Evolutionary conservation across 1,284 basidiomycete genomes (phyloP), one percentile per base, ranked within the genome.

Genomic region (Apiotrichum gracile): DNA sequence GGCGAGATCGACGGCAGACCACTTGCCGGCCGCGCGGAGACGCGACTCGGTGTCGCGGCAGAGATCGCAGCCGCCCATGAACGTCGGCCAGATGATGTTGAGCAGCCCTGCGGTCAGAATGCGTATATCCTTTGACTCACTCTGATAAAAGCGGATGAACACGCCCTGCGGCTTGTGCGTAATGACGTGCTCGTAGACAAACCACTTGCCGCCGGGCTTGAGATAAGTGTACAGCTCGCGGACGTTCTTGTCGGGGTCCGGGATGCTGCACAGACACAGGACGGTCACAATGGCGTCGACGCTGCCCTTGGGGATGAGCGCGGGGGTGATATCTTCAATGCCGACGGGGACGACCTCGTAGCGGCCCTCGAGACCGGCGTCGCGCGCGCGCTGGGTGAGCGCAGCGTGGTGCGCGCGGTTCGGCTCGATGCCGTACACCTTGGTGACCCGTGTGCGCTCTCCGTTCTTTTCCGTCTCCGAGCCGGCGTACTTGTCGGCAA

Each of bases 191-290:
- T 59, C 57, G 42, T 59, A 59, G 35, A 59, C 54, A 33, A 40
- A 59, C 57, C 57, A 59, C 19, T 34, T 39, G 7, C 57, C 57
- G 2, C 57, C 54, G 21, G 57, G 57, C 26, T 55, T 55, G 51
- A 59, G 57, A 33, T 59, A 59, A n/a, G 25, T 21, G 54, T 59
- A 59, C 16, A 59, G 54, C 51, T 53, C 57, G 33, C 42, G 40
- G 37, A 59, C 45, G 45, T 59, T 59, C 45, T 47, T 47, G 27
- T 53, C 51, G 3, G 48, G 57, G 9, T 59, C 54, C 6, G 57
- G 57, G 27, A 59, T 59, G 34, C 44, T 51, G 51, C 57, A 59
- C 13, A 59, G 49, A 27, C 54, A 55, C 27, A 59, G 45, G 14
- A 59, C 33, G 9, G 54, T 59, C 16, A 45, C 57, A 27, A 59